Evolutionary conservation across 164 flowering plant species (phyloP).

Genomic region (Liriodendron chinense): DNA sequence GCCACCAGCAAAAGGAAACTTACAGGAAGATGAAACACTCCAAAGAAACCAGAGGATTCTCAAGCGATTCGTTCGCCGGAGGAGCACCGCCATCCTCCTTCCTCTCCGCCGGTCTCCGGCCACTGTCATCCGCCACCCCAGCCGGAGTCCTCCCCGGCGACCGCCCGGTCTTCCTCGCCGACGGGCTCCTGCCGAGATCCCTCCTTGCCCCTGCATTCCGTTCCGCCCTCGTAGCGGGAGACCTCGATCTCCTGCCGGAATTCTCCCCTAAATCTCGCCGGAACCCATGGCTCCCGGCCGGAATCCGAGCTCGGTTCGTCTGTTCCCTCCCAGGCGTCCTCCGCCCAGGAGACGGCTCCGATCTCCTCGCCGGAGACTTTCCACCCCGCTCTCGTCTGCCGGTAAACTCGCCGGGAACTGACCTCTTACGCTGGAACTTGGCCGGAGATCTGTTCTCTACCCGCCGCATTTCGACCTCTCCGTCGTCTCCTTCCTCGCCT

Average conservation of each 20-base stretch:
- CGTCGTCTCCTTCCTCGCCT: conserved; percentile 29
- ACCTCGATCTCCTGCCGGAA: conserved; percentile 44
- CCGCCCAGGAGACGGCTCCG: conserved; percentile 27
- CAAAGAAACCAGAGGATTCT: conserved; percentile 63
- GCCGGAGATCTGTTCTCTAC: conserved; percentile 13
- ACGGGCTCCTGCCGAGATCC: conserved; percentile 18
- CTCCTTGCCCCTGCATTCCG: conserved; percentile 38
- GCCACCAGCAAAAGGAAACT: neutral
- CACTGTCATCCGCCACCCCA: neutral
- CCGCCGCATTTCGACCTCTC: conserved; percentile 14
- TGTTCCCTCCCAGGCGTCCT: conserved; percentile 18
- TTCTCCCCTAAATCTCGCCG: conserved; percentile 23
- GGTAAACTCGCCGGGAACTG: neutral
- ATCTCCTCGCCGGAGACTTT: conserved; percentile 12
- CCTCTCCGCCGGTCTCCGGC: conserved; percentile 10
- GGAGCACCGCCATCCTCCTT: conserved; percentile 1
- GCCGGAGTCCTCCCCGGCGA: conserved; percentile 33
- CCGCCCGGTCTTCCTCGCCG: conserved; percentile 7
- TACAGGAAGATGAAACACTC: conserved; percentile 69
- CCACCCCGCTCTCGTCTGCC: neutral
- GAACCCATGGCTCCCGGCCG: neutral
- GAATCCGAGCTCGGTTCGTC: neutral
- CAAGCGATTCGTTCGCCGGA: conserved; percentile 40
- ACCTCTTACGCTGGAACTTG: neutral
- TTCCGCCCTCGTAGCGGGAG: conserved; percentile 20